Evolutionary conservation across 2,329 filamentous ascomycete species (phyloP), one percentile per base, ranked within the genome.

Genomic region (Venturia pyrina): DNA sequence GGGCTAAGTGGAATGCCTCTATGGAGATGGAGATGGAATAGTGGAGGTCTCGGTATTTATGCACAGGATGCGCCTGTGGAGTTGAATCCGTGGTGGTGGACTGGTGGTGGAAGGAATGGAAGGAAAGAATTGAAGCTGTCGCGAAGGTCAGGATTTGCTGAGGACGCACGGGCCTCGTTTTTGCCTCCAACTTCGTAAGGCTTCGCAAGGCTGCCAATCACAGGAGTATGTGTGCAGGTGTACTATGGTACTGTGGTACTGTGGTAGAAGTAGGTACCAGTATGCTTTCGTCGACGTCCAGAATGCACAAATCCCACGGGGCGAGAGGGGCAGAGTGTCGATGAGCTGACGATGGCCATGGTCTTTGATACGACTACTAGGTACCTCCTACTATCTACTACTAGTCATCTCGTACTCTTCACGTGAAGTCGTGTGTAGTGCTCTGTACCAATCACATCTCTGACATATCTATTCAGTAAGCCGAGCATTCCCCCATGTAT

Each of bases 401-500:
- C n/a, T n/a, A n/a, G n/a, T n/a, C n/a, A n/a, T n/a, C 15, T 15
- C 37, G 17, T 56, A 5, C 50, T 56, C 50, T 59, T 59, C 53
- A 59, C 53, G 53, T 59, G 53, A 59, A 59, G 15, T 59, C 53
- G 53, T 59, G 50, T 57, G 19, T 19, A 57, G 11, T 13, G 11
- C 53, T 59, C 15, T 21, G 15, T 32, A 10, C 53, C 53, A 59
- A 59, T 59, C 53, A 59, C 15, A 5, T 32, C n/a, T 24, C 19
- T 21, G 5, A 21, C 4, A 50, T 50, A 50, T 37, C 21, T 21
- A 13, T 1, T 15, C n/a, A 32, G 48, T 59, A 59, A 59, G 53
- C 53, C 53, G 53, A 59, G 53, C 53, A 19, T 59, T 59, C 15
- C 46, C 32, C 53, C 53, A 34, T 59, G 53, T 8, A 59, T 59